Percentiles rank a stretch among this genome's conserved stretches.
Evolutionary conservation across 768 basidiomycete genomes (phyloP).

Genomic region (Mrakia hoshinonis): DNA sequence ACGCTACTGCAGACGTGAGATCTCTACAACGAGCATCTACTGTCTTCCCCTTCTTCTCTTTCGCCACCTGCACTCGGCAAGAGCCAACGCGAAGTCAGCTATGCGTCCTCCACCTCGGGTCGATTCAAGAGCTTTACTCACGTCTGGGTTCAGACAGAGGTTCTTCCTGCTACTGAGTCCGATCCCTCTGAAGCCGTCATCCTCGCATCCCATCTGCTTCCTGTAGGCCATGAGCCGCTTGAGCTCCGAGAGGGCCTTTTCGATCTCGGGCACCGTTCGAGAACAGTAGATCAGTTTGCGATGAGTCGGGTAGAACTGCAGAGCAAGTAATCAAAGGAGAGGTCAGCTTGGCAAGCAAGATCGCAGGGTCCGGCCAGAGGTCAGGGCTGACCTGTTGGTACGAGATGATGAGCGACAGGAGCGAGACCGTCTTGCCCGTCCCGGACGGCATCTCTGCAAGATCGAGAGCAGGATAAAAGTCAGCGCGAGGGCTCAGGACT

Average conservation of each 20-base stretch:
- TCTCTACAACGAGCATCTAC: slow-evolving; percentile 96
- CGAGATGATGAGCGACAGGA: slow-evolving; percentile 89
- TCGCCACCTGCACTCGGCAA: slow-evolving; percentile 58
- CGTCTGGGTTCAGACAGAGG: slow-evolving; percentile 88
- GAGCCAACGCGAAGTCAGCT: background rate
- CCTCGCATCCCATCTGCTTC: slow-evolving; percentile 55
- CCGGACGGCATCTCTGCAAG: slow-evolving; percentile 89
- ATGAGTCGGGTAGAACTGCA: slow-evolving; percentile 87
- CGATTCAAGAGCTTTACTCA: slow-evolving; percentile 38
- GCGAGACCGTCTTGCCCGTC: slow-evolving; percentile 95
- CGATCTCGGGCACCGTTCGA: slow-evolving; percentile 97
- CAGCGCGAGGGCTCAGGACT: background rate
- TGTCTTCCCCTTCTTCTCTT: slow-evolving; percentile 96
- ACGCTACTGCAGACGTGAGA: slow-evolving; percentile 72
- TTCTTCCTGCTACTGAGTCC: slow-evolving; percentile 95
- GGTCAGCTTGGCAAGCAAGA: background rate
- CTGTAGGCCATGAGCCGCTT: slow-evolving; percentile 90
- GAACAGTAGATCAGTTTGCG: slow-evolving; percentile 98
- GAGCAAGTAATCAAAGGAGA: background rate
- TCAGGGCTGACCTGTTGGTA: slow-evolving; percentile 72
- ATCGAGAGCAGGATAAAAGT: background rate
- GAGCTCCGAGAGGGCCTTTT: slow-evolving; percentile 91
- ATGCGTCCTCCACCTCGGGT: background rate
- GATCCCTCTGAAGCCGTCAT: slow-evolving; percentile 72
- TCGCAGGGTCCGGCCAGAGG: background rate